Evolutionary conservation across 2,329 filamentous ascomycete genomes (phyloP).

Genomic region (Pseudogymnoascus sp.): DNA sequence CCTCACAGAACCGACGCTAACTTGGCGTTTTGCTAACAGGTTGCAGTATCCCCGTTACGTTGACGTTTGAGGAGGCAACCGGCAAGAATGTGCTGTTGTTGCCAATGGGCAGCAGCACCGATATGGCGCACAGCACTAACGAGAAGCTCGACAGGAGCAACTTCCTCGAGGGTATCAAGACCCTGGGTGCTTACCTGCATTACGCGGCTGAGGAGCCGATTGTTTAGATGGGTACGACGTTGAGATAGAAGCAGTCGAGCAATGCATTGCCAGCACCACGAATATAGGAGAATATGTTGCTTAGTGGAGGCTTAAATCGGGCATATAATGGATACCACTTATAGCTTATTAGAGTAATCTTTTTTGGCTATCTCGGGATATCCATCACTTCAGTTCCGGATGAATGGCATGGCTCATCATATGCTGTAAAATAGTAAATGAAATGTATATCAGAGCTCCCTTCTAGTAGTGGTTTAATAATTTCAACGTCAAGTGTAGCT

Average conservation of each 20-base stretch:
- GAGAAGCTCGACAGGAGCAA: constrained; percentile 96
- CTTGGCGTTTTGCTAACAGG: constrained; percentile 9
- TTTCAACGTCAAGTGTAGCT: not conserved
- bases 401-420: not conserved
- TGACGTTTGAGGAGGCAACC: constrained; percentile 95
- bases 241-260: not conserved
- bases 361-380: not conserved
- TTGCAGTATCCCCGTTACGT: constrained; percentile 80
- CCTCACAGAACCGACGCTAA: constrained; percentile 1
- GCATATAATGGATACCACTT: not conserved
- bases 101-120: constrained; percentile 95
- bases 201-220: constrained; percentile 87
- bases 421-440: not conserved
- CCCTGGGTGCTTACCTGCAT: constrained; percentile 89
- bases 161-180: constrained; percentile 96
- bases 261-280: not conserved
- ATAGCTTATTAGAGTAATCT: constrained; percentile 1
- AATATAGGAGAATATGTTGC: not conserved
- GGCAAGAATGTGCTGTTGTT: constrained; percentile 94
- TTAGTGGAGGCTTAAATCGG: not conserved
- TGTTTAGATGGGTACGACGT: constrained; percentile 11
- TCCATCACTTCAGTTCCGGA: not conserved
- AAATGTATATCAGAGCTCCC: not conserved
- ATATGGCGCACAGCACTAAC: constrained; percentile 95
- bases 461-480: not conserved